A percentile compares a stretch with the other conserved stretches of the same genome.
phyloP scores from a whole-genome alignment of 2,329 filamentous ascomycete species.

The Hyphodiscus sp. region DNA sequence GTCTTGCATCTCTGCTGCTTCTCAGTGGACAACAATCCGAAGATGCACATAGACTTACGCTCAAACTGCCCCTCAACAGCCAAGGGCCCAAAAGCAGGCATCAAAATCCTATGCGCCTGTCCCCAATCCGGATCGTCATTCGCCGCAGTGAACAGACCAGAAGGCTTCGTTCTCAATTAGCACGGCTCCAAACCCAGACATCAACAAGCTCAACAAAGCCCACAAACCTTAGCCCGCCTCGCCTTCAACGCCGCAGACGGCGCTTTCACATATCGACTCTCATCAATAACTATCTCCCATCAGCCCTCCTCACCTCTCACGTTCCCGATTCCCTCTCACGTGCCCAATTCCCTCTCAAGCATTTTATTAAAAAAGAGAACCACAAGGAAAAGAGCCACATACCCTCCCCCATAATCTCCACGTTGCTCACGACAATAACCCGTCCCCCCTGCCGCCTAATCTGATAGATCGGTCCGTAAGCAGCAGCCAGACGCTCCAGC shows the following conservation, averaged over 20 bases:
- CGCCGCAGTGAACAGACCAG: slow-evolving; percentile 10
- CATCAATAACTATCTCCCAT: not conserved
- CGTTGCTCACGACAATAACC: not conserved
- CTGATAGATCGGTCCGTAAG: slow-evolving; percentile 1
- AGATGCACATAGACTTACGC: not conserved
- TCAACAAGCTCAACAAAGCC: too few relatives aligned
- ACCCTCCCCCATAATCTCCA: not conserved
- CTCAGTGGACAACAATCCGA: too few relatives aligned
- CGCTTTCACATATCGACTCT: not conserved
- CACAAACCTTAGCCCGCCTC: not conserved
- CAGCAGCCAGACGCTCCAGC: not conserved
- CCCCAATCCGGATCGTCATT: slow-evolving; percentile 53
- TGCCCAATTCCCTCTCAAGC: too few relatives aligned
- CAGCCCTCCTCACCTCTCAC: too few relatives aligned
- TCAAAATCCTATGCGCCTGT: slow-evolving; percentile 57
- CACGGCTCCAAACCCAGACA: too few relatives aligned
- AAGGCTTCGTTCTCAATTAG: not conserved
- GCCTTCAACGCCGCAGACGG: slow-evolving; percentile 6
- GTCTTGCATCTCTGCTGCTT: too few relatives aligned
- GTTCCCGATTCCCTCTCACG: too few relatives aligned
- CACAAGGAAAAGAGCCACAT: not conserved
- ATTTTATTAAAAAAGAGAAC: too few relatives aligned
- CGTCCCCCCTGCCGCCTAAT: not conserved
- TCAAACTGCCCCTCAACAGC: slow-evolving; percentile 61
- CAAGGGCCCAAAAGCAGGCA: slow-evolving; percentile 63